These are phyloP conservation scores for Fusarium cicatricum DNA, from an alignment of 2,329 filamentous ascomycete genomes.

Conservation along the genomic window DNA sequence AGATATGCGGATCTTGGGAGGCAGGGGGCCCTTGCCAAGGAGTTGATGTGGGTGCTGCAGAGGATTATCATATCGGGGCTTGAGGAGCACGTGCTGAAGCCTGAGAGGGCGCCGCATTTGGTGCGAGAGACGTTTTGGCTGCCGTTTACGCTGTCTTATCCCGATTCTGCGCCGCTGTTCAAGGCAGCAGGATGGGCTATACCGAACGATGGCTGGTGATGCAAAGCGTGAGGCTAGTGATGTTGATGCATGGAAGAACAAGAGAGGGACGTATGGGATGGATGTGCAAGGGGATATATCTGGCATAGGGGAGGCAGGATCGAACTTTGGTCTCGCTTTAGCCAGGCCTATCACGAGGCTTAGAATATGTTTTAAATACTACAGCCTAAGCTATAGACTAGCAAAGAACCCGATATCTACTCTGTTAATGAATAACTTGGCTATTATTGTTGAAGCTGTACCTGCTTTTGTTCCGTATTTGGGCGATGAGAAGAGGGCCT, in stretches of 20 bases:
- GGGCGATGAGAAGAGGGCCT: too few species aligned
- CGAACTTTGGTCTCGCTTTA: too few species aligned
- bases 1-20: constrained; percentile 13
- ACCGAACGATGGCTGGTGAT: constrained; percentile 18
- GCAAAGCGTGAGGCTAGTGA: not conserved
- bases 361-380: too few species aligned
- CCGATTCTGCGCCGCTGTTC: constrained; percentile 43
- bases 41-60: constrained; percentile 49
- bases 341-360: too few species aligned
- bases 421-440: too few species aligned
- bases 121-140: constrained; percentile 42
- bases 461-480: too few species aligned
- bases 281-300: not conserved
- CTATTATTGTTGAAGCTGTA: too few species aligned
- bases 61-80: constrained; percentile 38
- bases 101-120: constrained; percentile 34
- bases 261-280: too few species aligned
- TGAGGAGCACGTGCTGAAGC: constrained; percentile 31
- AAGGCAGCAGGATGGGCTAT: constrained; percentile 42
- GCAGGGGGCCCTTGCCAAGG: constrained; percentile 37
- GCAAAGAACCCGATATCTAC: too few species aligned
- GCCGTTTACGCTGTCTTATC: constrained; percentile 44
- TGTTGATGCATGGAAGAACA: not conserved
- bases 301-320: too few species aligned
- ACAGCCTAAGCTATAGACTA: too few species aligned